Evolutionary conservation across 2,329 filamentous ascomycete species (phyloP), one percentile per base, ranked within the genome.

Genomic region (Diplodia sapinea): DNA sequence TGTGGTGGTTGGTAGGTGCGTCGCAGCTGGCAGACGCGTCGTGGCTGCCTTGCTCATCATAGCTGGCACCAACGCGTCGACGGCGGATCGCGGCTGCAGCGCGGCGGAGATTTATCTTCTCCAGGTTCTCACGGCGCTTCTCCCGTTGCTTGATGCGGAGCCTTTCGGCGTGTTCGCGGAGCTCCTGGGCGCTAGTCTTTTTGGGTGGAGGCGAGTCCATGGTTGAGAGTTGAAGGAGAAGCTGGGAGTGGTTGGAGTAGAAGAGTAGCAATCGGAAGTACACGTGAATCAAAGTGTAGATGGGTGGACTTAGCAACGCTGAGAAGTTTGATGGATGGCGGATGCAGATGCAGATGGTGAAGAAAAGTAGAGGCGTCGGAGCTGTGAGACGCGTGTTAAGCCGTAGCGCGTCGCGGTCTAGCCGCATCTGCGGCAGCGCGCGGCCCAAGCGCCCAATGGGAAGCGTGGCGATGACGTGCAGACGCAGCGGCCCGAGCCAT

Each of bases 261-360:
- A 9, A 73, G 36, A 26, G 72, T 68, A 15, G 68, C 59, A 57
- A 70, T 69, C 29, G 51, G 29, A 54, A 54, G 51, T 31, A 17
- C 26, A 17, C 26, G 51, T n/a, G 51, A 33, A 33, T 31, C 15
- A 55, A 55, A 50, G 62, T 13, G 33, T 40, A 13, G 55, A 57
- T 40, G n/a, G 20, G 20, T 9, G 13, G 33, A n/a, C 5, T 47
- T 47, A n/a, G 43, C n/a, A n/a, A n/a, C 43, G 43, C 17, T 47
- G 43, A 47, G 43, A 47, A 47, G 12, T 47, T 47, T 47, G 43
- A 36, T 57, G 51, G 33, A 26, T 40, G n/a, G 33, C 43, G 55
- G 55, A 40, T 33, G 31, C 31, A 33, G 55, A 40, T 57, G 36
- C 36, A 26, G 55, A 26, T 57, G 55, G n/a, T 23, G 55, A 57